These are phyloP conservation scores for Magnolia changhungtana DNA, from an alignment of 164 flowering plant genomes.

Conservation along the genomic window DNA sequence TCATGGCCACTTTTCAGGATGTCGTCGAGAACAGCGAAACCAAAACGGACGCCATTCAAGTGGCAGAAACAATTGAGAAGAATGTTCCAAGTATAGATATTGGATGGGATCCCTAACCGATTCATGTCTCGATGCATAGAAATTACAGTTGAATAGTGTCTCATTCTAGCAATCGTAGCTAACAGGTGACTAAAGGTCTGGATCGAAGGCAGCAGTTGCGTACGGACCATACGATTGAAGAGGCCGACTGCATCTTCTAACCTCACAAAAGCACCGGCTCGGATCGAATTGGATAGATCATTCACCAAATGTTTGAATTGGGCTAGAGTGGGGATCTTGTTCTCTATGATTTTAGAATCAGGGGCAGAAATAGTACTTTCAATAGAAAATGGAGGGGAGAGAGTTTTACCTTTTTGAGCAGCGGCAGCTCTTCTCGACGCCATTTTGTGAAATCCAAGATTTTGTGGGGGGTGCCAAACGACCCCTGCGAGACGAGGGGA, in stretches of 20 bases:
- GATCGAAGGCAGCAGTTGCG: neutral
- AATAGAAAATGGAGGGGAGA: too few species aligned
- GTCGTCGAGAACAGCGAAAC: conserved; percentile 10
- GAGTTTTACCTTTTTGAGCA: too few species aligned
- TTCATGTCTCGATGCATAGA: conserved; percentile 5
- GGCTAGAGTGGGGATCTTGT: too few species aligned
- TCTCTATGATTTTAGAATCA: too few species aligned
- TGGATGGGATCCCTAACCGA: neutral
- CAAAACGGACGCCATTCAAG: conserved; percentile 5
- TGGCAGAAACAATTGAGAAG: conserved; percentile 18
- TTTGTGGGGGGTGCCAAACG: too few species aligned
- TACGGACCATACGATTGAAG: neutral
- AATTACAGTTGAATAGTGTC: neutral
- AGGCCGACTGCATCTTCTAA: too few species aligned
- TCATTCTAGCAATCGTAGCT: neutral
- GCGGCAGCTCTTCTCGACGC: neutral
- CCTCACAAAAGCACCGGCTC: too few species aligned
- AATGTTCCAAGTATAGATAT: conserved; percentile 1
- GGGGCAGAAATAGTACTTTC: too few species aligned
- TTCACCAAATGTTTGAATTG: too few species aligned
- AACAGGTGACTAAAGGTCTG: conserved; percentile 1
- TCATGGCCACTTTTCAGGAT: conserved; percentile 12
- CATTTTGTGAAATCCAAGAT: too few species aligned
- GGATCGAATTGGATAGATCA: too few species aligned
- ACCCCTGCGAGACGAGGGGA: too few species aligned